Evolutionary conservation across 192 early-diverging fungal genomes (phyloP), one percentile per base, ranked within the genome.

Genomic region (Umbelopsis vinacea): DNA sequence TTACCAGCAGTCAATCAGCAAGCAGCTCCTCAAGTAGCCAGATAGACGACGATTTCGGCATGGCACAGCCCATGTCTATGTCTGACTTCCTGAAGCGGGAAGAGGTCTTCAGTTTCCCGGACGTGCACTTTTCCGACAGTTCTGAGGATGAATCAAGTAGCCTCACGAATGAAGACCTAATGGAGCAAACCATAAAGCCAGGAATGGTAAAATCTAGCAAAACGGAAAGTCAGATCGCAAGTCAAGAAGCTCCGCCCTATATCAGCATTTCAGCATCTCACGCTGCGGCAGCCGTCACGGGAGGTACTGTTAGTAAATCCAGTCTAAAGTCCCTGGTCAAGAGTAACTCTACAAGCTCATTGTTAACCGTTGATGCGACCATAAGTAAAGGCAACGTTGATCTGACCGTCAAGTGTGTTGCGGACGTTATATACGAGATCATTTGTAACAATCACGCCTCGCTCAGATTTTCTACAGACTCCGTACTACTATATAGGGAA

Each of bases 401-500:
- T 17, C 17, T 63, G n/a, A 63, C 57, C 0, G 57, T 63, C 33
- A 63, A 63, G 14, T 63, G 70, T 46, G 53, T 71, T 1, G 43
- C 70, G 1, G 40, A 54, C 4, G 53, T 54, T 7, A 26, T 71
- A 14, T 63, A 71, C 22, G 70, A 66, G 6, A 57, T 60, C 2
- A 71, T 71, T 12, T 63, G 70, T 15, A 66, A 52, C 9, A 66
- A 43, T 23, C 70, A 71, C 40, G 53, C 53, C 8, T 19, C 52
- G 8, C 11, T 38, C 24, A 43, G 21, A 26, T 71, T 71, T 46
- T 45, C 52, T 43, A 35, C 29, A 5, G 45, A 63, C 43, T n/a
- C 53, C 29, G 70, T 63, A 6, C 53, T 71, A 15, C 33, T 54
- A 19, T 46, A 71, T 17, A n/a, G 57, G 52, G 40, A 71, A 26